Evolutionary conservation across 2,329 filamentous ascomycete genomes (phyloP).

Genomic region (Ophiostoma montium): DNA sequence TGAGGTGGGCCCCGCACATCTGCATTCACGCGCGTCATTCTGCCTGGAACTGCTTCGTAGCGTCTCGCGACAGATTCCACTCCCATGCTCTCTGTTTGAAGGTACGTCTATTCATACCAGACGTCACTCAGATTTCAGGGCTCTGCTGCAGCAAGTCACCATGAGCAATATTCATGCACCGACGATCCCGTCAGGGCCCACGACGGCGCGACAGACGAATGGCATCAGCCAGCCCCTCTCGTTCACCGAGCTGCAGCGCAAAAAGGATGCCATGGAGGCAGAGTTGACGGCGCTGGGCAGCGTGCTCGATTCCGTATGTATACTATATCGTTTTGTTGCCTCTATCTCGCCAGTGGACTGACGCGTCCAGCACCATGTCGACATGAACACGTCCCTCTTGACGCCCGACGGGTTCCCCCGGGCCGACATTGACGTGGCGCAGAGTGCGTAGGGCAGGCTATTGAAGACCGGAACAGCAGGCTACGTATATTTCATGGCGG

Average conservation of each 20-base stretch:
- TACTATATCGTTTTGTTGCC: constrained; percentile 7
- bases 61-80: not conserved
- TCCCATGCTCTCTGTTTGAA: not conserved
- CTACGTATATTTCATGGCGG: no score
- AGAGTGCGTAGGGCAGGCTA: constrained; percentile 40
- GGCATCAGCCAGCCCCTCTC: constrained; percentile 51
- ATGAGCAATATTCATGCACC: constrained; percentile 42
- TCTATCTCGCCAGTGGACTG: not conserved
- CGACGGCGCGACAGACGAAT: constrained; percentile 44
- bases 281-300: constrained; percentile 74
- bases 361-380: constrained; percentile 63
- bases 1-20: not conserved
- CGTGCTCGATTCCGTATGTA: constrained; percentile 71
- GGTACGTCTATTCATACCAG: not conserved
- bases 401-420: constrained; percentile 87
- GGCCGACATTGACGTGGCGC: constrained; percentile 85
- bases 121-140: no score
- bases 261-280: constrained; percentile 73
- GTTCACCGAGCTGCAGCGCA: constrained; percentile 64
- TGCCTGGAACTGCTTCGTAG: constrained; percentile 7
- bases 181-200: constrained; percentile 59
- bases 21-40: constrained; percentile 10
- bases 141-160: not conserved
- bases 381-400: constrained; percentile 78
- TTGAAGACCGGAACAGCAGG: no score